Percentiles rank a stretch among this genome's conserved stretches.
These are phyloP conservation scores for Diophrys appendiculata DNA, from an alignment of 73 alveolate genomes.

Conservation along the genomic window DNA sequence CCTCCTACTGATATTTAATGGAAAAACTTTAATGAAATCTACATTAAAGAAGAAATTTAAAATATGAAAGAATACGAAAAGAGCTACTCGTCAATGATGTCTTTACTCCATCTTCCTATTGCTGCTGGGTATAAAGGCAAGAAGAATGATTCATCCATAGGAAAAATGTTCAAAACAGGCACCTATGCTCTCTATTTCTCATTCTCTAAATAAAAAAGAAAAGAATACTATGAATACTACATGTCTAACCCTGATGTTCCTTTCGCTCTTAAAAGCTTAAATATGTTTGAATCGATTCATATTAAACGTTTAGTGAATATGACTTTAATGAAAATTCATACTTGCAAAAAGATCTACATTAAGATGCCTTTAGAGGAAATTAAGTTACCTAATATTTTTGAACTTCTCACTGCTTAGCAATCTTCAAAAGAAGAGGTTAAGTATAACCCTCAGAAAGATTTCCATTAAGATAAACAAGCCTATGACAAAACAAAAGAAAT, in stretches of 20 bases:
- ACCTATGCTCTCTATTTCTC: conserved; percentile 9
- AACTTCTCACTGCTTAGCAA: background rate
- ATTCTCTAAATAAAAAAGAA: conserved; percentile 18
- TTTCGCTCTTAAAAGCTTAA: conserved; percentile 16
- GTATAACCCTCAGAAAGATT: background rate
- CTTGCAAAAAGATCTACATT: conserved; percentile 26
- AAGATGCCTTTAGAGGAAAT: conserved; percentile 15
- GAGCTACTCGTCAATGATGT: no score
- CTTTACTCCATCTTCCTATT: background rate
- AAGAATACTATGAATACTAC: conserved; percentile 36
- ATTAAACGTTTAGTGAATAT: conserved; percentile 21
- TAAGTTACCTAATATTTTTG: background rate
- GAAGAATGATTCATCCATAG: background rate
- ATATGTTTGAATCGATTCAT: conserved; percentile 17
- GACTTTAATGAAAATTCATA: conserved; percentile 9
- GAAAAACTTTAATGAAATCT: no score
- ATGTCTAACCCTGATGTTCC: conserved; percentile 47
- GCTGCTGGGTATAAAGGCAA: background rate
- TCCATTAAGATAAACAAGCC: conserved; percentile 1
- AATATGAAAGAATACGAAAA: no score
- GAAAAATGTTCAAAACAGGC: background rate
- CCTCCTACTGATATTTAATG: background rate
- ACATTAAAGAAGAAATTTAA: no score
- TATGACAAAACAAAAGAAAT: background rate
- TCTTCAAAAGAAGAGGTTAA: background rate